Evolutionary conservation across 768 basidiomycete genomes (phyloP).

Genomic region (Mrakia blollopis): DNA sequence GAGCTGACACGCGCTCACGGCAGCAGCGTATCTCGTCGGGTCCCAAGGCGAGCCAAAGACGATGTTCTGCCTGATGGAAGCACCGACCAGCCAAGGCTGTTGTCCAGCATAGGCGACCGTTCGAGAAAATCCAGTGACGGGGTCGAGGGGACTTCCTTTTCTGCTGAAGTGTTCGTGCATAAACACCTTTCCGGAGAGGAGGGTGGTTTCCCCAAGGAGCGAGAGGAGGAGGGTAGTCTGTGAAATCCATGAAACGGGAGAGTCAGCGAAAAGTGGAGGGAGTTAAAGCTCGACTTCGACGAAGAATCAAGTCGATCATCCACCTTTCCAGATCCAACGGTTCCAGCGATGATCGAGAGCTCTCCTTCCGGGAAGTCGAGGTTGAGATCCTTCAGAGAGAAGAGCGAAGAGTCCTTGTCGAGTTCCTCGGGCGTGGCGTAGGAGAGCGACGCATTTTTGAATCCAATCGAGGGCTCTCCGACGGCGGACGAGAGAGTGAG

Average conservation of each 20-base stretch:
- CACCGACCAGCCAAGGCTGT: constrained; percentile 27
- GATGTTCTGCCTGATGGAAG: constrained; percentile 27
- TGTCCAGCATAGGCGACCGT: constrained; percentile 27
- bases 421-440: constrained; percentile 35
- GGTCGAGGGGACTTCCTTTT: constrained; percentile 7
- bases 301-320: neutral
- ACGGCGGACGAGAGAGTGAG: constrained; percentile 9
- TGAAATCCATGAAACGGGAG: neutral
- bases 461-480: constrained; percentile 19
- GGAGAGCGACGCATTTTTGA: constrained; percentile 41
- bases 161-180: constrained; percentile 26
- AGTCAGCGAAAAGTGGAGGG: too few species aligned
- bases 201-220: constrained; percentile 38
- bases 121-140: constrained; percentile 17
- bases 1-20: constrained; percentile 73
- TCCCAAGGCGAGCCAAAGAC: constrained; percentile 42
- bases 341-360: constrained; percentile 39
- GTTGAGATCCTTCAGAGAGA: constrained; percentile 37
- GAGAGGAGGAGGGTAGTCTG: constrained; percentile 38
- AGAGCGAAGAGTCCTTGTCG: constrained; percentile 18
- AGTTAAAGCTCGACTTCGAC: neutral
- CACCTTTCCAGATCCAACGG: constrained; percentile 39
- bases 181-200: constrained; percentile 3
- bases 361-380: constrained; percentile 37
- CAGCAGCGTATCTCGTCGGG: constrained; percentile 66